Conservation (phyloP, 169 alveolate species). For the Sarcocystis neurona region DNA sequence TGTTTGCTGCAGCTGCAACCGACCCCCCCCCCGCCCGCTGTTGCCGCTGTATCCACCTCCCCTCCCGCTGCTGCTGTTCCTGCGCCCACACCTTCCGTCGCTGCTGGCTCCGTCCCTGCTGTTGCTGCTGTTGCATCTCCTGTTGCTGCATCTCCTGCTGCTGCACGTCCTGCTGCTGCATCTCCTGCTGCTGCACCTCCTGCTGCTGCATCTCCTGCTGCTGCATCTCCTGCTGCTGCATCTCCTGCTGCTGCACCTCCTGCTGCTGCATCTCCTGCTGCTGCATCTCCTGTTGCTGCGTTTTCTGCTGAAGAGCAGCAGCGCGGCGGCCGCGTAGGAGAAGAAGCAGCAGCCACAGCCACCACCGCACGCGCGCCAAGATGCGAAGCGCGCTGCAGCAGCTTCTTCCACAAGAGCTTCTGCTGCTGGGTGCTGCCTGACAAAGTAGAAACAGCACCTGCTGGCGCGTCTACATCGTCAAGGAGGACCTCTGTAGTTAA, state of each 20-base stretch:
- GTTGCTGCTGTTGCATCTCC: background rate
- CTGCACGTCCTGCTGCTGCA: background rate
- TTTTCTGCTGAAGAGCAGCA: background rate
- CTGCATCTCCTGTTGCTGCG: background rate
- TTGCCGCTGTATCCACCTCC: too few species aligned
- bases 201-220: background rate
- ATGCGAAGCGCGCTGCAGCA: background rate
- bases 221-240: background rate
- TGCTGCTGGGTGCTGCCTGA: too few species aligned
- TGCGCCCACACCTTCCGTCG: background rate
- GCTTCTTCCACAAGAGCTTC: background rate
- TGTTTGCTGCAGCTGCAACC: too few species aligned
- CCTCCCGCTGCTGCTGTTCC: too few species aligned
- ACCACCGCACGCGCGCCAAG: slow-evolving; percentile 30
- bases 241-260: background rate
- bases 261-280: background rate
- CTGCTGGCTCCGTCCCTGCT: background rate
- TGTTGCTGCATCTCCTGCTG: background rate
- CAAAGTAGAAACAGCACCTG: too few species aligned
- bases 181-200: background rate
- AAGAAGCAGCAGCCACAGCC: background rate
- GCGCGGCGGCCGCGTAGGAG: background rate
- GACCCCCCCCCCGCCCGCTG: too few species aligned
- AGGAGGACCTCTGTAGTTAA: background rate
- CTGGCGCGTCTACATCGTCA: background rate